Evolutionary conservation across 495 filamentous ascomycete species (phyloP), one percentile per base, ranked within the genome.

Genomic region (Sabuloglossum arenarium): DNA sequence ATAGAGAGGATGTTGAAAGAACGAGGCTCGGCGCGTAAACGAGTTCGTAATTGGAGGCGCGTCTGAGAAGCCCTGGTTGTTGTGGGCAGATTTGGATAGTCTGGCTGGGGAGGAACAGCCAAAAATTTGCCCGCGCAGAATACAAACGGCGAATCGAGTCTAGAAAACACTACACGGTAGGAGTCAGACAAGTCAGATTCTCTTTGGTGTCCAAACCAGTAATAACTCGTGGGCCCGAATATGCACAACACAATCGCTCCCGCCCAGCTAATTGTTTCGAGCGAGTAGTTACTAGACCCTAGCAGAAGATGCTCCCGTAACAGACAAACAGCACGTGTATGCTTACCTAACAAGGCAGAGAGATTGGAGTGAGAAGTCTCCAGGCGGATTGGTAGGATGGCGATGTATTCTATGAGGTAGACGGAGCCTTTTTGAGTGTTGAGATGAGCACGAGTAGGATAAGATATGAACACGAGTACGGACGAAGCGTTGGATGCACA

Each of bases 21-120:
- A 43, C 23, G 31, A 37, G 27, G 31, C 30, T 37, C 31, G 31
- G 53, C 37, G 53, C 53, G 53, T 55, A 55, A 55, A 43, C 53
- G 31, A 43, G 53, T 27, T 55, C 29, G 37, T 16, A 43, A 55
- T 29, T 27, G 19, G 53, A 43, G 37, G 37, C 53, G 37, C 53
- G 31, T 55, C 16, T 37, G 23, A 23, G 27, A 37, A 21, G 39
- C 16, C 2, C n/a, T 30, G 53, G 31, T 3, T 8, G 6, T 4
- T 55, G 8, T 51, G 30, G 28, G 6, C 4, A 39, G 24, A 54
- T 39, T 54, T 23, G 2, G 31, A 14, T 2, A 23, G 3, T 23
- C 52, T 27, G 25, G 50, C 50, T n/a, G n/a, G n/a, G n/a, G n/a
- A n/a, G 11, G 23, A 30, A 32, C n/a, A 3, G n/a, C 21, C 16